A percentile compares a stretch with the other conserved stretches of the same genome.
These are phyloP conservation scores for Coniochaeta sp. DNA, from an alignment of 2,329 filamentous ascomycete genomes.

Conservation along the genomic window DNA sequence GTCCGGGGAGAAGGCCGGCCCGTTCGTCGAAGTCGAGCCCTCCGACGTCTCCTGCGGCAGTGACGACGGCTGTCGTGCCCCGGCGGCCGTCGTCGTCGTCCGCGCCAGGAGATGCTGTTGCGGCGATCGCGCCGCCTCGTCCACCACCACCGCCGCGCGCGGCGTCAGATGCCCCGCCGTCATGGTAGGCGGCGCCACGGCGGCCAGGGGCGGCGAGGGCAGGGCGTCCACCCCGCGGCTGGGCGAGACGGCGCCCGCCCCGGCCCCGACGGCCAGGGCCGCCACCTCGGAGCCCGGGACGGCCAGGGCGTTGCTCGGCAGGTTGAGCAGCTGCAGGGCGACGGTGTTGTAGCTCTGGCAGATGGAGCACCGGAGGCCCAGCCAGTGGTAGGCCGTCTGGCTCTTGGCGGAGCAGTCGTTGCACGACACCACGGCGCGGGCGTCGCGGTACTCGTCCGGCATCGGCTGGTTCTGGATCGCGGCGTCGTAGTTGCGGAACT, in stretches of 20 bases:
- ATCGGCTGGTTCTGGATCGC: constrained; percentile 87
- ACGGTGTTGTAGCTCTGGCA: constrained; percentile 65
- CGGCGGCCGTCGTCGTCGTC: no score
- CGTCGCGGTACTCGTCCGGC: constrained; percentile 74
- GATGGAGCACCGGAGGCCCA: constrained; percentile 80
- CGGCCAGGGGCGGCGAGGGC: neutral
- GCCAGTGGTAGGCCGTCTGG: constrained; percentile 85
- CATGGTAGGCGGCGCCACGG: neutral
- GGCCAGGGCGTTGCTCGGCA: constrained; percentile 25
- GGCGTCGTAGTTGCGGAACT: constrained; percentile 85
- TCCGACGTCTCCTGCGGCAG: neutral
- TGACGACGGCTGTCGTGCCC: neutral
- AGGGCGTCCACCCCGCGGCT: neutral
- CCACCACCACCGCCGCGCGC: neutral
- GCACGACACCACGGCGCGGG: constrained; percentile 77
- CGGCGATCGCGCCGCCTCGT: neutral
- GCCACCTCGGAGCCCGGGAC: constrained; percentile 14
- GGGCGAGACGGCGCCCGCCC: neutral
- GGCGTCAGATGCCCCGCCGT: neutral
- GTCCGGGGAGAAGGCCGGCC: constrained; percentile 20
- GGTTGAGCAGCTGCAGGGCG: constrained; percentile 47
- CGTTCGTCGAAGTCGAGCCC: constrained; percentile 10
- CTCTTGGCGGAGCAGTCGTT: constrained; percentile 92
- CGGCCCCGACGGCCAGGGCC: constrained; percentile 6
- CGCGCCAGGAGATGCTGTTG: neutral